Conservation (phyloP, 306 rosid genomes). For the Argentina anserina region DNA sequence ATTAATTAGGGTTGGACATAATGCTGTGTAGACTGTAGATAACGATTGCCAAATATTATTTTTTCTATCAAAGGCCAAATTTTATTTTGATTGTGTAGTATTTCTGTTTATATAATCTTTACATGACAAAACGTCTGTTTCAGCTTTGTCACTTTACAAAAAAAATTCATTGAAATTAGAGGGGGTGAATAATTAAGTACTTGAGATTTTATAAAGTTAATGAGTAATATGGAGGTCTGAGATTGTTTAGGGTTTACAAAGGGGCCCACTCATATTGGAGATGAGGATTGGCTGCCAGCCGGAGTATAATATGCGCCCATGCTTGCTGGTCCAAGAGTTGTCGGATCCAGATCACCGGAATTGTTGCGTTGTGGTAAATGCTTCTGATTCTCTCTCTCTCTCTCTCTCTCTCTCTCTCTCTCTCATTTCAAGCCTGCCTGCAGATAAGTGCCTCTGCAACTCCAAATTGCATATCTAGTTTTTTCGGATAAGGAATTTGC, state of each 20-base stretch:
- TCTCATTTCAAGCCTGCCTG: not conserved
- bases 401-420: not conserved
- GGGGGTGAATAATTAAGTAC: not conserved
- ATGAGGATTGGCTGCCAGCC: conserved; percentile 15
- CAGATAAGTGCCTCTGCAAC: not conserved
- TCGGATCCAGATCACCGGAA: conserved; percentile 13
- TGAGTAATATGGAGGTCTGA: not conserved
- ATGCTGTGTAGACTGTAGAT: not conserved
- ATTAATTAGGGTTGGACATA: not conserved
- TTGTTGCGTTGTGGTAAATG: conserved; percentile 9
- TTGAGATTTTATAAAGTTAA: not conserved
- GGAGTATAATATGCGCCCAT: conserved; percentile 22
- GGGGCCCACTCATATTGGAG: not conserved
- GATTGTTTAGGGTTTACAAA: not conserved
- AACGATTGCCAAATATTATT: not conserved
- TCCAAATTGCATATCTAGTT: conserved; percentile 1
- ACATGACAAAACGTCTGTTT: conserved; percentile 4
- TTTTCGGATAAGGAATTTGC: too few species aligned
- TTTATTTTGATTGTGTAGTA: not conserved
- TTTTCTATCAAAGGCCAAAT: not conserved
- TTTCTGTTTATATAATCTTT: not conserved
- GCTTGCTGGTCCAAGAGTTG: conserved; percentile 13
- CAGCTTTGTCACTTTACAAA: not conserved
- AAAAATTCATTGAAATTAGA: not conserved
- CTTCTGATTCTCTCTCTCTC: conserved; percentile 10